Evolutionary conservation across 2,329 filamentous ascomycete species (phyloP), one percentile per base, ranked within the genome.

Genomic region (Clonostachys chloroleuca): DNA sequence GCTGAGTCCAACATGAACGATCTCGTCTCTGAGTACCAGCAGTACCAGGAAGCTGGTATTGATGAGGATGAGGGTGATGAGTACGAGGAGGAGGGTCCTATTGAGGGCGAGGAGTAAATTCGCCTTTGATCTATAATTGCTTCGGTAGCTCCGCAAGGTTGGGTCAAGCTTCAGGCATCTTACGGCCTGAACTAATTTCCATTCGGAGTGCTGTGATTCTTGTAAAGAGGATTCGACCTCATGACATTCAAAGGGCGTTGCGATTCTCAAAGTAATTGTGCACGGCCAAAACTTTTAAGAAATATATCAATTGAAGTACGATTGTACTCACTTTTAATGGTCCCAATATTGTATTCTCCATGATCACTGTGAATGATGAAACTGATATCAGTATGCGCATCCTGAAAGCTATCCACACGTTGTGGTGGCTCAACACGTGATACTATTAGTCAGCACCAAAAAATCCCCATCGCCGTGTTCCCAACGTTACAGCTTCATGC

Each of bases 1-100:
- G 94, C 94, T 62, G 94, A 99, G 86, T 95, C 89, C 77, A 99
- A 99, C 83, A 97, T 99, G 94, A 97, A 99, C 81, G 94, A 99
- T 74, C 80, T 99, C 68, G 92, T 99, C 64, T 95, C 91, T 53
- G 94, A 99, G 76, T 99, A 99, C 82, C 94, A 97, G 84, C 94
- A 99, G 77, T 99, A 99, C 86, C 94, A 99, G 84, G 94, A 99
- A 74, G 94, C 94, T 69, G 89, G 89, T 65, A 84, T 96, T 74
- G 95, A 94, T 52, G 94, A 99, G 76, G 92, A 90, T 62, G 92
- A 97, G 77, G 24, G 24, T 30, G 92, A 96, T 77, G 91, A 95
- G 70, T 92, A 95, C 69, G 87, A 87, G 63, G 90, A 94, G 80
- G 92, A 96, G 74, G 80, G 78, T 56, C 84, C 84, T 70, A 74